A percentile compares a stretch with the other conserved stretches of the same genome.
Evolutionary conservation across 768 basidiomycete species (phyloP).

Genomic region (Mycena rebaudengoi): DNA sequence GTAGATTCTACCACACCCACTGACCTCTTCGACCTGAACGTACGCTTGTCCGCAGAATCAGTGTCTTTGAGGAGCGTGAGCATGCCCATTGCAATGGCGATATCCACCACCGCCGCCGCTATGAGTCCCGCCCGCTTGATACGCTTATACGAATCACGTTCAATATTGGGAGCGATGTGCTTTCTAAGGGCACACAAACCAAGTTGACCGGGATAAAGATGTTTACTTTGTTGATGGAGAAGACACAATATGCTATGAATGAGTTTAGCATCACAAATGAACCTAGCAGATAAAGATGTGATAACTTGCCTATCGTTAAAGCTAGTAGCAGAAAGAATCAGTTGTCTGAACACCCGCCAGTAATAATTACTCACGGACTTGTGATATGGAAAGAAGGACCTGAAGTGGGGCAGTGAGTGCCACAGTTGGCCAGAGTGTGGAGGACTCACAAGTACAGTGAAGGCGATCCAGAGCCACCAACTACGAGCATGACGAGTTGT

Average conservation of each 20-base stretch:
- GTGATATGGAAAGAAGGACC: constrained; percentile 15
- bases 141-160: constrained; percentile 2
- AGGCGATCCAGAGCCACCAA: constrained; percentile 21
- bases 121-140: constrained; percentile 19
- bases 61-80: constrained; percentile 21
- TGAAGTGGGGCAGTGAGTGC: not conserved
- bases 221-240: constrained; percentile 15
- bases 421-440: too few species aligned
- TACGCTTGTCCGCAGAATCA: constrained; percentile 1
- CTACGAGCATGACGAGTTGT: constrained; percentile 20
- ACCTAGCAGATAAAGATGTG: not conserved
- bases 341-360: not conserved
- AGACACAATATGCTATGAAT: constrained; percentile 19
- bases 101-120: constrained; percentile 15
- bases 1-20: not conserved
- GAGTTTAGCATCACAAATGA: not conserved
- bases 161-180: not conserved
- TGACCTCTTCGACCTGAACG: constrained; percentile 12
- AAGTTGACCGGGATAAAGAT: constrained; percentile 25
- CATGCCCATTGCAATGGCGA: constrained; percentile 20
- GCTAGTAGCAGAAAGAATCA: not conserved
- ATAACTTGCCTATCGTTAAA: constrained; percentile 1
- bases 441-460: constrained; percentile 10
- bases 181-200: constrained; percentile 12
- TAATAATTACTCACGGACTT: constrained; percentile 21